Evolutionary conservation across 2,329 filamentous ascomycete species (phyloP).

Genomic region (Ophiosphaerella narmari): DNA sequence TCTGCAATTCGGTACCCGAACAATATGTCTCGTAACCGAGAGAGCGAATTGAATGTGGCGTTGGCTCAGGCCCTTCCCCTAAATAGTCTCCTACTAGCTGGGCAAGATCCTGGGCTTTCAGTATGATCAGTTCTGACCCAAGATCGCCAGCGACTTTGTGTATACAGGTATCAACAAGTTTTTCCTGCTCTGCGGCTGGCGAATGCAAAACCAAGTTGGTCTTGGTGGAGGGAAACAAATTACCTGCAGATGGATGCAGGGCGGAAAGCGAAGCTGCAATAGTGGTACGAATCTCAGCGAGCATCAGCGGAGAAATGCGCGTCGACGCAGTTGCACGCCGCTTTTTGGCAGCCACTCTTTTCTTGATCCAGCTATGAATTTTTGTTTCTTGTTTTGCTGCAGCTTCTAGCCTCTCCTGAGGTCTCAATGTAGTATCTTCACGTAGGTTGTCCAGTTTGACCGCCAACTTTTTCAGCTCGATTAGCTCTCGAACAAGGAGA

Average conservation of each 20-base stretch:
- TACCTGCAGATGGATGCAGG: slow-evolving; percentile 42
- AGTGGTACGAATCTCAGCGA: slow-evolving; percentile 55
- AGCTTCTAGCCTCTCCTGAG: slow-evolving; percentile 15
- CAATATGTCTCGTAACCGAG: slow-evolving; percentile 62
- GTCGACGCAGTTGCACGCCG: slow-evolving; percentile 13
- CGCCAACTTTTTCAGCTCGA: slow-evolving; percentile 16
- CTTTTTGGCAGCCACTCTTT: slow-evolving; percentile 19
- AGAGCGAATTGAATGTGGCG: slow-evolving; percentile 50
- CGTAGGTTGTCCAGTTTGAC: slow-evolving; percentile 5
- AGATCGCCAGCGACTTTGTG: slow-evolving; percentile 65
- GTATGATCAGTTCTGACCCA: slow-evolving; percentile 67
- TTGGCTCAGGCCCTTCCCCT: slow-evolving; percentile 63
- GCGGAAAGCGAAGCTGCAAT: slow-evolving; percentile 55
- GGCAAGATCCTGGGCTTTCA: slow-evolving; percentile 73
- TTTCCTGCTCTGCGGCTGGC: slow-evolving; percentile 59
- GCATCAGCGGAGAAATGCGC: slow-evolving; percentile 31
- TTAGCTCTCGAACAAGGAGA: neutral
- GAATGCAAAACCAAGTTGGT: slow-evolving; percentile 65
- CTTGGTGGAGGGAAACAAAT: slow-evolving; percentile 55
- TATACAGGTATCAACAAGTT: slow-evolving; percentile 65
- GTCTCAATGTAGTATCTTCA: slow-evolving; percentile 2
- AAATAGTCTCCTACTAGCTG: slow-evolving; percentile 72
- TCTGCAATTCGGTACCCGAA: slow-evolving; percentile 36
- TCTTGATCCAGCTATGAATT: slow-evolving; percentile 17
- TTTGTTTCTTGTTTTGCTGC: slow-evolving; percentile 19